A percentile compares a stretch with the other conserved stretches of the same genome.
These are phyloP conservation scores for Lepidium didymum DNA, from an alignment of 345 rosid species.

Conservation along the genomic window DNA sequence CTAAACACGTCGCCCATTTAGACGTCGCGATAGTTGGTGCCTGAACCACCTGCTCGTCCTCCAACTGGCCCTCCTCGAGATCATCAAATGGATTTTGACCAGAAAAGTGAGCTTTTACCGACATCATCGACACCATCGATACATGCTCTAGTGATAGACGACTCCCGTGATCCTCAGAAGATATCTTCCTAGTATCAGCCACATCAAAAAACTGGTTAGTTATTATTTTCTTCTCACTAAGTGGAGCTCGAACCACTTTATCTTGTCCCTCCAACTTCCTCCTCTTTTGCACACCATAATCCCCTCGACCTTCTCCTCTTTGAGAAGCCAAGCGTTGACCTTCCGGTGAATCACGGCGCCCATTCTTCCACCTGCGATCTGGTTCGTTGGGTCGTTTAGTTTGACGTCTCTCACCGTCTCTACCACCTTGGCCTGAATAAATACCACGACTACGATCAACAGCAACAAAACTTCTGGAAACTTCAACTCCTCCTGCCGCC, in stretches of 20 bases:
- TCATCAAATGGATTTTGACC: slow-evolving; percentile 35
- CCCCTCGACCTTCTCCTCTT: slow-evolving; percentile 48
- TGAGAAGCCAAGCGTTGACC: slow-evolving; percentile 49
- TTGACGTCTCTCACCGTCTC: slow-evolving; percentile 20
- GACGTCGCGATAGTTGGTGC: slow-evolving; percentile 52
- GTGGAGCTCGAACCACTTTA: slow-evolving; percentile 15
- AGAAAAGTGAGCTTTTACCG: neutral
- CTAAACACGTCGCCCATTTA: slow-evolving; percentile 64
- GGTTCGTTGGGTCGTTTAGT: slow-evolving; percentile 10
- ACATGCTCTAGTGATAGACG: slow-evolving; percentile 10
- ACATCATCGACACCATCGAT: neutral
- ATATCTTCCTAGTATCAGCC: slow-evolving; percentile 9
- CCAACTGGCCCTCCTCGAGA: slow-evolving; percentile 64
- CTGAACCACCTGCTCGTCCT: slow-evolving; percentile 26
- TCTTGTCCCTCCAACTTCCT: slow-evolving; percentile 53
- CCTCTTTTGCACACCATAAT: slow-evolving; percentile 40
- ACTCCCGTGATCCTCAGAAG: slow-evolving; percentile 42
- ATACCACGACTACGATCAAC: slow-evolving; percentile 26
- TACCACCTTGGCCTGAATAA: slow-evolving; percentile 23
- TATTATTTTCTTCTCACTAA: neutral
- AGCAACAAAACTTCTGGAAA: slow-evolving; percentile 37
- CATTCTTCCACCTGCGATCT: slow-evolving; percentile 16
- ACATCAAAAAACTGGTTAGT: slow-evolving; percentile 17
- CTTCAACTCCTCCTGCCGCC: slow-evolving; percentile 69
- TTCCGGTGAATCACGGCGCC: neutral